Base-by-base conservation (phyloP, 2,329 filamentous ascomycete genomes). In the Fusarium sulawesiense region DNA sequence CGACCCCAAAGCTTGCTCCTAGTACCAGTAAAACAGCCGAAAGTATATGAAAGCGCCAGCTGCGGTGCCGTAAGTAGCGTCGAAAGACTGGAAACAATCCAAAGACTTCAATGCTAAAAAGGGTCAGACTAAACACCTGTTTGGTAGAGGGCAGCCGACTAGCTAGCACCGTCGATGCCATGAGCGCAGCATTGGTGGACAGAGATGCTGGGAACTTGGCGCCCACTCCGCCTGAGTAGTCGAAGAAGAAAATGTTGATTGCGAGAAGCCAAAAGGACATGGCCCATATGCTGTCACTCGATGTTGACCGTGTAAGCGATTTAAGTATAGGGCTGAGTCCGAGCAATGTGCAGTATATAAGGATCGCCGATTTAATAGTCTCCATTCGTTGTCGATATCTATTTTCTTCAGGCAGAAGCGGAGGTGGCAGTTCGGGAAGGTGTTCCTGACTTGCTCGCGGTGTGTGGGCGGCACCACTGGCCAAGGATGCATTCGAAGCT, bases 221-320 rank as follows among this genome's bases (percentile, higher is more conserved):
- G 25, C 84, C 84, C 23, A 88, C 81, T 34, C 88, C 87, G 42
- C 92, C 92, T 13, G 93, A 93, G 80, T 99, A 99, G 84, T 99
- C 96, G 77, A 98, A 98, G 79, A 97, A 98, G 81, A 97, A 97
- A 66, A 98, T 93, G 79, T 99, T 99, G 81, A 98, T 95, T 75
- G 92, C 88, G 68, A 99, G 88, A 46, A 99, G 86, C 90, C 94
- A 96, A 76, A 93, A 94, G 53, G 93, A 96, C 84, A 99, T 92
- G 61, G 96, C 93, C 96, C 96, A 99, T 78, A 99, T 99, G 45
- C 92, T 96, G 84, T 99, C 96, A 59, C 89, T 92, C 10, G 93
- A 95, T 7, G 95, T 98, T 7, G 94, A 98, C 53, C 88, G 88
- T 1, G 96, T 99, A n/a, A 99, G 87, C 3, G 94, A 98, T 80